phyloP scores from a whole-genome alignment of 148 eudicot species.

The Silene latifolia region DNA sequence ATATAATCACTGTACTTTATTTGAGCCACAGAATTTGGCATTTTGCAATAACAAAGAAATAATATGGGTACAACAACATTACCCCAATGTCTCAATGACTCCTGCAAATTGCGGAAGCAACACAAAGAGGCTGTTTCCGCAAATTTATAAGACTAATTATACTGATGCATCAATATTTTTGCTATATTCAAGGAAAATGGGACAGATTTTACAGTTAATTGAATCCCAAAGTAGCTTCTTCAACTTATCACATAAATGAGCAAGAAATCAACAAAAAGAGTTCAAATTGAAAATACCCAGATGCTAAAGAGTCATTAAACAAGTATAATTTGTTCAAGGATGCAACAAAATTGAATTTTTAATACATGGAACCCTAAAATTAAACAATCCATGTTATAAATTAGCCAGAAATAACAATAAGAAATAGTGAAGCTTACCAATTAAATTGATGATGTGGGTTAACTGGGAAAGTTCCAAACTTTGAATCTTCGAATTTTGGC shows the following conservation, averaged over 20 bases:
- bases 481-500: neutral
- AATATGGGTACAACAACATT: too few relatives aligned
- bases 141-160: neutral
- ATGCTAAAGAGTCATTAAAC: neutral
- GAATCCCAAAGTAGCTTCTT: neutral
- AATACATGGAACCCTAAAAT: neutral
- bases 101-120: too few relatives aligned
- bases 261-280: neutral
- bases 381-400: neutral
- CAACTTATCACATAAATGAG: neutral
- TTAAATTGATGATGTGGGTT: neutral
- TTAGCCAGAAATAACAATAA: neutral
- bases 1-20: neutral
- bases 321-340: neutral
- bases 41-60: neutral
- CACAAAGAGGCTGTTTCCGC: too few relatives aligned
- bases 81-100: too few relatives aligned
- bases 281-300: conserved; percentile 1
- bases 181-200: neutral
- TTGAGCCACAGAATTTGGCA: neutral
- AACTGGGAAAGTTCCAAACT: too few relatives aligned
- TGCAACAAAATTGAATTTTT: conserved; percentile 5
- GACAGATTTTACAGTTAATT: neutral
- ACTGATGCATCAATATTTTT: neutral
- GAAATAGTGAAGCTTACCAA: neutral